Evolutionary conservation across 1,284 basidiomycete species (phyloP).

Genomic region (Cutaneotrichosporon sp.): DNA sequence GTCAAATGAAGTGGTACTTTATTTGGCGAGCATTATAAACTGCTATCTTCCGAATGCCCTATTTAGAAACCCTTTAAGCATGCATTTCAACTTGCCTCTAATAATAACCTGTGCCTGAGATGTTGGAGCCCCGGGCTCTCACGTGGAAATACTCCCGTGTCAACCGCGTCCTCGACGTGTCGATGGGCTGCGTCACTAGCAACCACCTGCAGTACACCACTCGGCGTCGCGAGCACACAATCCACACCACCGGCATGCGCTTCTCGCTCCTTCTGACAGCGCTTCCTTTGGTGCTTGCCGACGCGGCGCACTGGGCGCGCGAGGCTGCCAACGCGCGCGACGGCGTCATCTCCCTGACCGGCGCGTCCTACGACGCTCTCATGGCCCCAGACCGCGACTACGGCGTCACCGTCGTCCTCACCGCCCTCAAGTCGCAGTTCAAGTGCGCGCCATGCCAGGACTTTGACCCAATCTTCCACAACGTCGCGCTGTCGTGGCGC

Average conservation of each 20-base stretch:
- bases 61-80: too few relatives aligned
- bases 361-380: constrained; percentile 67
- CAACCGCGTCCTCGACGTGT: too few relatives aligned
- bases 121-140: too few relatives aligned
- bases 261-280: constrained; percentile 19
- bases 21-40: too few relatives aligned
- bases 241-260: constrained; percentile 20
- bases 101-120: too few relatives aligned
- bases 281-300: constrained; percentile 18
- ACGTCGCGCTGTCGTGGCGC: constrained; percentile 73
- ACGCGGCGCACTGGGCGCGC: constrained; percentile 43
- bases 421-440: constrained; percentile 70
- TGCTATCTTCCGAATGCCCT: too few relatives aligned
- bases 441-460: constrained; percentile 58
- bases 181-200: too few relatives aligned
- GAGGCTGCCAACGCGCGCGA: constrained; percentile 62
- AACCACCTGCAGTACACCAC: too few relatives aligned
- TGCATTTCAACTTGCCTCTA: too few relatives aligned
- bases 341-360: constrained; percentile 74
- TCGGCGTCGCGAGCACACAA: too few relatives aligned
- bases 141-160: too few relatives aligned
- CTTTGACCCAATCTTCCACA: constrained; percentile 73
- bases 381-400: constrained; percentile 63
- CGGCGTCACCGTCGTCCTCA: constrained; percentile 75
- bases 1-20: too few relatives aligned